A percentile compares a stretch with the other conserved stretches of the same genome.
These are phyloP conservation scores for Pyrrhoderma noxium DNA, from an alignment of 1,284 basidiomycete genomes.

Conservation along the genomic window DNA sequence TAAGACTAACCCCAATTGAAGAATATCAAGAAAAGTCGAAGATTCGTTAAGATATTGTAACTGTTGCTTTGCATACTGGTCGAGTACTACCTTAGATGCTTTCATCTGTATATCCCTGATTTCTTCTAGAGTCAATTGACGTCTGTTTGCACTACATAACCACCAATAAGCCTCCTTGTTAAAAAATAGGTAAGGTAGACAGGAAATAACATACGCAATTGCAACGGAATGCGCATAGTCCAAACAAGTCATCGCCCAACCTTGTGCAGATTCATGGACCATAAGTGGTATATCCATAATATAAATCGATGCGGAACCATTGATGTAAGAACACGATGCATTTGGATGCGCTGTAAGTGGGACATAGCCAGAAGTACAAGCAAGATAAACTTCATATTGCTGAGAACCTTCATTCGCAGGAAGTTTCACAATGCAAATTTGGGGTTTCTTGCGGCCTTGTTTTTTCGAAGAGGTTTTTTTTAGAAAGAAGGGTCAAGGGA, in stretches of 20 bases:
- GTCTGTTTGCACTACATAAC: slow-evolving; percentile 2
- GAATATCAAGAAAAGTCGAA: slow-evolving; percentile 13
- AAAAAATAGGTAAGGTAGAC: not conserved
- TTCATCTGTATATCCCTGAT: slow-evolving; percentile 15
- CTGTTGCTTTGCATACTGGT: slow-evolving; percentile 1
- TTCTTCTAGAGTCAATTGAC: slow-evolving; percentile 7
- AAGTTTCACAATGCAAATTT: not conserved
- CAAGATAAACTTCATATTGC: too few relatives aligned
- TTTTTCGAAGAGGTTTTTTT: slow-evolving; percentile 4
- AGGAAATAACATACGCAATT: slow-evolving; percentile 5
- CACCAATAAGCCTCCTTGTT: not conserved
- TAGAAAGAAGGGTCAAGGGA: not conserved
- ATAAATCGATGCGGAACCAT: not conserved
- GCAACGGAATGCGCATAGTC: slow-evolving; percentile 9
- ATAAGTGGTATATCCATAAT: slow-evolving; percentile 9
- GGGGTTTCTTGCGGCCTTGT: slow-evolving; percentile 6
- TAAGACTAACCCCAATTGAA: slow-evolving; percentile 15
- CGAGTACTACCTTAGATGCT: not conserved
- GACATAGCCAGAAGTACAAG: too few relatives aligned
- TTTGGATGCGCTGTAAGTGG: too few relatives aligned
- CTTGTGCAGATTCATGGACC: not conserved
- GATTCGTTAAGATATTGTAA: slow-evolving; percentile 12
- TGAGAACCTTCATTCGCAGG: not conserved
- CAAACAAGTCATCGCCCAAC: slow-evolving; percentile 11
- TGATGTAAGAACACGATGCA: too few relatives aligned